These are phyloP conservation scores for Xylariales sp. DNA, from an alignment of 2,329 filamentous ascomycete species.

Conservation along the genomic window DNA sequence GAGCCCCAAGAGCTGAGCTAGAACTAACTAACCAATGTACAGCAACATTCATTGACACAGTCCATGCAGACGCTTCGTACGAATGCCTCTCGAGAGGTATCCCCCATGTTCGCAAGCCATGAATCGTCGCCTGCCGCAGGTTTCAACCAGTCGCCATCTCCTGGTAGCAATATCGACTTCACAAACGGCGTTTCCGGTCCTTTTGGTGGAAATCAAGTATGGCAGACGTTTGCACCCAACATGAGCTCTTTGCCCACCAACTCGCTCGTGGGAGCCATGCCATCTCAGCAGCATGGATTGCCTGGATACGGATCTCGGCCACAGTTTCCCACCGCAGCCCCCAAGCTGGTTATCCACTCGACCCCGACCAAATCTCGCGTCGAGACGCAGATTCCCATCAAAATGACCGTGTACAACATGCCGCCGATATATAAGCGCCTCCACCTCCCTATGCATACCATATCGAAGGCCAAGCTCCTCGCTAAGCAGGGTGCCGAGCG, in stretches of 20 bases:
- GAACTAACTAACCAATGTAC: slow-evolving; percentile 20
- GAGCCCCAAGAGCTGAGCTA: neutral
- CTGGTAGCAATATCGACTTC: slow-evolving; percentile 35
- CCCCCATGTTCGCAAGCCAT: slow-evolving; percentile 49
- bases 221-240: slow-evolving; percentile 21
- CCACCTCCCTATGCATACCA: slow-evolving; percentile 83
- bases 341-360: slow-evolving; percentile 56
- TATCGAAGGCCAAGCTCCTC: slow-evolving; percentile 89
- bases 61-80: slow-evolving; percentile 46
- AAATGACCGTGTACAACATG: slow-evolving; percentile 71
- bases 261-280: neutral
- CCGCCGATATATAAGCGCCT: slow-evolving; percentile 74
- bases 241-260: slow-evolving; percentile 7
- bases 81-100: slow-evolving; percentile 46
- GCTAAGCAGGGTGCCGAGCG: slow-evolving; percentile 65
- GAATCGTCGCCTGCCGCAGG: slow-evolving; percentile 45
- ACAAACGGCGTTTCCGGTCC: slow-evolving; percentile 23
- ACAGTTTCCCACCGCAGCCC: slow-evolving; percentile 16
- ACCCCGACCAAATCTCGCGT: slow-evolving; percentile 82
- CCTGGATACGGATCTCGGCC: slow-evolving; percentile 12
- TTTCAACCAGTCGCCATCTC: slow-evolving; percentile 43
- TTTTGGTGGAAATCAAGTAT: slow-evolving; percentile 23
- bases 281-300: neutral
- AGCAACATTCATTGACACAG: slow-evolving; percentile 49
- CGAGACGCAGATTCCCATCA: slow-evolving; percentile 92